Conservation (phyloP, 495 filamentous ascomycete genomes). For the Darksidea phi region DNA sequence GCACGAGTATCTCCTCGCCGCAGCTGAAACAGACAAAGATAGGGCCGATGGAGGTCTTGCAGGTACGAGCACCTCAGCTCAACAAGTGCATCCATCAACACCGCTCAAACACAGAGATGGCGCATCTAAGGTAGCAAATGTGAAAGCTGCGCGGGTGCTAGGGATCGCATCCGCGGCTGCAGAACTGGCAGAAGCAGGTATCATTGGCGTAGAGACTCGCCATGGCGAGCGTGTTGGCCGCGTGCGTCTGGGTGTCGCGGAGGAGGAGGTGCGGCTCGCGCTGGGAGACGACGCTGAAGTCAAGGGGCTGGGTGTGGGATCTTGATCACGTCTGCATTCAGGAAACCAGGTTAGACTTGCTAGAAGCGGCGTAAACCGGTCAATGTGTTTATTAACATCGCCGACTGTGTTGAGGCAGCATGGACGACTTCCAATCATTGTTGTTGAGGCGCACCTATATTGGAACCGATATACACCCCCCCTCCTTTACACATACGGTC, state of each 20-base stretch:
- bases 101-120: constrained; percentile 8
- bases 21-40: constrained; percentile 1
- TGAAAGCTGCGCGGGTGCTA: constrained; percentile 54
- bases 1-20: constrained; percentile 39
- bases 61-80: constrained; percentile 4
- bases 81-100: background rate
- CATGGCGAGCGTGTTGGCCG: constrained; percentile 82
- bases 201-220: constrained; percentile 76
- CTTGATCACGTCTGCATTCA: constrained; percentile 9
- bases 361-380: too few relatives aligned
- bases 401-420: background rate
- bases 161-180: constrained; percentile 71
- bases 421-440: background rate
- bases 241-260: constrained; percentile 77
- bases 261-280: constrained; percentile 85
- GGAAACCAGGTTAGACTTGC: too few relatives aligned
- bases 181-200: constrained; percentile 80
- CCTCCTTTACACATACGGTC: too few relatives aligned
- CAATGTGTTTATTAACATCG: too few relatives aligned
- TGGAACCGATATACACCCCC: too few relatives aligned
- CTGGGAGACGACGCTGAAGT: constrained; percentile 87
- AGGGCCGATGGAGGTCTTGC: constrained; percentile 1
- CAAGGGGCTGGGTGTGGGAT: constrained; percentile 60
- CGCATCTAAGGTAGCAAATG: constrained; percentile 26
- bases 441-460: too few relatives aligned